Evolutionary conservation across 805 yeast species (phyloP), one percentile per base, ranked within the genome.

Genomic region (Jamesozyma hellenica): DNA sequence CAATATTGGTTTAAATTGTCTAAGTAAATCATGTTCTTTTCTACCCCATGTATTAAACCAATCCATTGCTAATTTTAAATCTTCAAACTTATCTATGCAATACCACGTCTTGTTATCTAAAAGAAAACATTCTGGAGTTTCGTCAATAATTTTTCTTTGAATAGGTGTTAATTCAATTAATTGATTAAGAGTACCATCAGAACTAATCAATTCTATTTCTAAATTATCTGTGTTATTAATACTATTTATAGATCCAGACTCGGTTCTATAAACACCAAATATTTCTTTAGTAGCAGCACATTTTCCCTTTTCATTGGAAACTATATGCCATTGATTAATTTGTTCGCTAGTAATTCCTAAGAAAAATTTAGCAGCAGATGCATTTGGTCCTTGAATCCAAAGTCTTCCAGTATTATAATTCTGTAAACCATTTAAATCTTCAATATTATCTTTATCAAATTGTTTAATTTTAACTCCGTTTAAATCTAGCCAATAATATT

Each of bases 401-500:
- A 88, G 55, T 40, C 83, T 68, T 6, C 96, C 95, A 80, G 83
- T 81, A 21, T 81, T 67, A 52, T 81, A 86, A 0, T 77, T 72
- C 39, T 74, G 77, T 9, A 70, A 73, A 5, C 64, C 70, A 7
- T 53, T 65, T 10, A 63, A 64, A 4, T 53, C 64, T 0, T 63
- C 68, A 1, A 28, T 9, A 19, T 66, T 66, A 1, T 66, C 71
- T 29, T 11, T 14, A 13, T 11, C 30, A 21, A 12, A 38, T 5
- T 7, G 9, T 10, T 69, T 51, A 7, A 68, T 67, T 4, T 87
- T 85, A 35, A 86, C 66, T 0, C 97, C 98, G 53, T 82, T 81
- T 46, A 71, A 70, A 53, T 90, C 97, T 55, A 87, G 77, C 95
- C 95, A 92, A 94, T 95, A 92, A 58, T 90, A 92, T 47, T 88